A percentile compares a stretch with the other conserved stretches of the same genome.
Evolutionary conservation across 2,329 filamentous ascomycete species (phyloP).

Genomic region (Ascochyta pisi): DNA sequence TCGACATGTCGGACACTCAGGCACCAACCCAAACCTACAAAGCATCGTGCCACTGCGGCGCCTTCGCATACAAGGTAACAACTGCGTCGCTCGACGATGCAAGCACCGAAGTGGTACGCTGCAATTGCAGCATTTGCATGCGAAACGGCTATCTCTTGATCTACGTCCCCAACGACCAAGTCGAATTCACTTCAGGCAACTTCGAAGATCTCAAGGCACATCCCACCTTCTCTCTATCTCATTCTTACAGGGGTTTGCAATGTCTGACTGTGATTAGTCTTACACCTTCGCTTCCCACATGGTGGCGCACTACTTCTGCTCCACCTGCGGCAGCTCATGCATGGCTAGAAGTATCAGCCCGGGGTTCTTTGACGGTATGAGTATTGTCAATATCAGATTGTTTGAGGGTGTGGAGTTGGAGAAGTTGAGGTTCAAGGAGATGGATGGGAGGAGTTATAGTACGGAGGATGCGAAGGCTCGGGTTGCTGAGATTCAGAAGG

Average conservation of each 20-base stretch:
- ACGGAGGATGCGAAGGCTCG: constrained; percentile 10
- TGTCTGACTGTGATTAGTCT: constrained; percentile 17
- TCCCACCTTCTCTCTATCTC: neutral
- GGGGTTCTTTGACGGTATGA: constrained; percentile 23
- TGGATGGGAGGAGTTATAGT: constrained; percentile 35
- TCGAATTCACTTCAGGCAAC: constrained; percentile 30
- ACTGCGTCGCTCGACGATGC: constrained; percentile 58
- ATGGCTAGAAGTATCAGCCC: constrained; percentile 27
- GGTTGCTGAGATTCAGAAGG: constrained; percentile 7
- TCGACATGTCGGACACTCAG: constrained; percentile 46
- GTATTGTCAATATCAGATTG: constrained; percentile 39
- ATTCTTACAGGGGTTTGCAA: neutral
- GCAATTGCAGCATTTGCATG: constrained; percentile 62
- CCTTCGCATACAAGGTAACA: constrained; percentile 58
- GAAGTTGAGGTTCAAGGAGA: constrained; percentile 28
- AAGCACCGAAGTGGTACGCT: constrained; percentile 51
- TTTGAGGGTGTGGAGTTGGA: constrained; percentile 39
- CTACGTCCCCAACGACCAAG: constrained; percentile 25
- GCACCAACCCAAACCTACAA: constrained; percentile 55
- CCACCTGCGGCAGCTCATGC: constrained; percentile 38
- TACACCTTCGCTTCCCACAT: constrained; percentile 37
- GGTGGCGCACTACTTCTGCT: constrained; percentile 37
- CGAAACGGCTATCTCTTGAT: constrained; percentile 61
- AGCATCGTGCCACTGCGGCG: constrained; percentile 62
- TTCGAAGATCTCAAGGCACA: constrained; percentile 29